phyloP scores from a whole-genome alignment of 164 flowering plant genomes.

The Warburgia ugandensis region DNA sequence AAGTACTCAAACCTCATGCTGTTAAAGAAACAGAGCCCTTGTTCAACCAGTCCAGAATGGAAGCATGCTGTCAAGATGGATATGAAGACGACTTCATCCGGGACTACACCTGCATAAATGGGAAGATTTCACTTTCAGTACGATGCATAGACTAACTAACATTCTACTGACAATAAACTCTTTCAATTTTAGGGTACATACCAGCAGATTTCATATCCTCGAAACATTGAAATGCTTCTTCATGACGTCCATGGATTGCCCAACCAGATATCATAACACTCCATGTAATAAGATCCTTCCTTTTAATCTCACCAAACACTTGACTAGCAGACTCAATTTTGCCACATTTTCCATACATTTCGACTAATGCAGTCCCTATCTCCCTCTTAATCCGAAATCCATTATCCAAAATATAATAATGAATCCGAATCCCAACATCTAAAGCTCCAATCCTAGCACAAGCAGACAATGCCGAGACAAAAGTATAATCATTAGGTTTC shows the following conservation, averaged over 20 bases:
- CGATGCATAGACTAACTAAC: no score
- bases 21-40: conserved; percentile 35
- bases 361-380: conserved; percentile 35
- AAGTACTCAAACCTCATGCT: conserved; percentile 34
- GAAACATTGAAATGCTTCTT: conserved; percentile 37
- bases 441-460: conserved; percentile 45
- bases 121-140: conserved; percentile 2
- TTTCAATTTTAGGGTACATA: no score
- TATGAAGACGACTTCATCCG: conserved; percentile 42
- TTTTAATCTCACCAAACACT: conserved; percentile 25
- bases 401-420: conserved; percentile 22
- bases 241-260: conserved; percentile 41
- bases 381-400: conserved; percentile 24
- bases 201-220: conserved; percentile 40
- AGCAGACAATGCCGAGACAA: conserved; percentile 39
- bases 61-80: conserved; percentile 43
- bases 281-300: conserved; percentile 44
- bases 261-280: conserved; percentile 50
- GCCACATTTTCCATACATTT: conserved; percentile 51
- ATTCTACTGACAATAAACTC: no score
- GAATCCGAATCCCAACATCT: conserved; percentile 30
- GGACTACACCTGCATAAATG: conserved; percentile 27
- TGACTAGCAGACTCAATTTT: conserved; percentile 24
- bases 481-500: conserved; percentile 32
- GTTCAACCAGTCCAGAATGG: conserved; percentile 41